Base-by-base conservation (phyloP, 257 asterid genomes). In the Thymus quinquecostatus region DNA sequence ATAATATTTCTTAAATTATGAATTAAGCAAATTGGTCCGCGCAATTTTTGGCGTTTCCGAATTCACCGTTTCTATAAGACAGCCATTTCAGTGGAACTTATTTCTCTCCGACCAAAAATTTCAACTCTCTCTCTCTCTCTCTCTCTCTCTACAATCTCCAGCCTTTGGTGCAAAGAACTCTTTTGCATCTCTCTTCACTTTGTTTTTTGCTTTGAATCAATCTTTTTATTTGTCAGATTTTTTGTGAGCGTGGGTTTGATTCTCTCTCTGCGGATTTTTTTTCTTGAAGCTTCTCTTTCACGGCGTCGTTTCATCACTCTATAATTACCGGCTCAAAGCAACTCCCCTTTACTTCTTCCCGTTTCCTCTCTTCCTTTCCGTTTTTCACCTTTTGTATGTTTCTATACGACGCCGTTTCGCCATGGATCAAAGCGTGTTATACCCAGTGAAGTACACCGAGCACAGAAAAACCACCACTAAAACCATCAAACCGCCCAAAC, bases 401-500 rank as follows among this genome's bases (percentile, higher is more conserved):
- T 68, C 68, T 48, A 8, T 68, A 55, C 36, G 32, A 30, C 65
- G 1, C 7, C 1, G 28, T 72, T 47, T 14, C 10, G 1, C 30
- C 5, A 92, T 92, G 98, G 90, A 86, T 78, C 79, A 79, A 4
- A 43, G 74, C 14, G 10, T 82, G 47, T 32, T 86, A 9, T 79
- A 84, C 69, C 92, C 95, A 3, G 78, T 88, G 57, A 92, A 90
- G 57, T 90, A 66, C 75, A 85, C 92, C 0, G 96, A 92, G 75
- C 98, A 90, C 55, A 71, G 70, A 9, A 81, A 61, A 59, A 47
- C 80, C 53, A 80, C 82, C 2, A 86, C 76, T 14, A 88, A 86
- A 65, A 47, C 81, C 43, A 28, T 83, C 4, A 85, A 85, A 49
- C 74, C 88, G 12, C 33, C 81, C 1, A 51, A 58, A 12, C 72